A percentile compares a stretch with the other conserved stretches of the same genome.
phyloP scores from a whole-genome alignment of 2,329 filamentous ascomycete species.

The Samsoniella hepiali region DNA sequence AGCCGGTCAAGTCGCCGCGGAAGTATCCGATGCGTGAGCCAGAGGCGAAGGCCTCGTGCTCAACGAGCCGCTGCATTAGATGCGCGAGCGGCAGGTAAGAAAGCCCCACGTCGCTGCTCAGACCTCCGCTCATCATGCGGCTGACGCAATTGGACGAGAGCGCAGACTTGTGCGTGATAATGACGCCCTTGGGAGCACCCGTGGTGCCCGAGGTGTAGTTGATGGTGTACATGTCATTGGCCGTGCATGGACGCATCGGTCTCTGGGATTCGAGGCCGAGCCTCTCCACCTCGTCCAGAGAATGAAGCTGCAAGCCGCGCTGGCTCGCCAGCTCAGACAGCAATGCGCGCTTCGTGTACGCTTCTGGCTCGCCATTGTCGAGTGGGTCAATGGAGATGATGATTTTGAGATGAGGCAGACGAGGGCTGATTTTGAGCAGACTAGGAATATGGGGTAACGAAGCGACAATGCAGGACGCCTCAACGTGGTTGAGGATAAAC shows the following conservation, averaged over 20 bases:
- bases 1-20: slow-evolving; percentile 80
- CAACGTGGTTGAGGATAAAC: slow-evolving; percentile 91
- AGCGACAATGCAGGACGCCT: slow-evolving; percentile 70
- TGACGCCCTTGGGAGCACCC: slow-evolving; percentile 76
- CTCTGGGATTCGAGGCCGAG: slow-evolving; percentile 69
- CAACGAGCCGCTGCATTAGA: slow-evolving; percentile 83
- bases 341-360: slow-evolving; percentile 75
- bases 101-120: slow-evolving; percentile 59
- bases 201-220: slow-evolving; percentile 90
- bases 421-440: slow-evolving; percentile 74
- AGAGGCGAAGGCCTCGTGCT: slow-evolving; percentile 69
- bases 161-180: slow-evolving; percentile 78
- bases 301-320: slow-evolving; percentile 73
- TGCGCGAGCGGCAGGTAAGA: slow-evolving; percentile 94
- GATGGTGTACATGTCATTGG: slow-evolving; percentile 80
- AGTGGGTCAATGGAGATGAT: slow-evolving; percentile 85
- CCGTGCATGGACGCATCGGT: slow-evolving; percentile 66
- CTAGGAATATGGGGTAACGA: slow-evolving; percentile 78
- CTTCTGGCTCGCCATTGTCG: slow-evolving; percentile 71
- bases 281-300: slow-evolving; percentile 76
- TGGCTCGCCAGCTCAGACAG: slow-evolving; percentile 72
- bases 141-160: slow-evolving; percentile 67
- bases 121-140: slow-evolving; percentile 52
- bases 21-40: slow-evolving; percentile 85
- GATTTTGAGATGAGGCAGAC: slow-evolving; percentile 76